Base-by-base conservation (phyloP, 257 asterid species). In the Nemophila menziesii region DNA sequence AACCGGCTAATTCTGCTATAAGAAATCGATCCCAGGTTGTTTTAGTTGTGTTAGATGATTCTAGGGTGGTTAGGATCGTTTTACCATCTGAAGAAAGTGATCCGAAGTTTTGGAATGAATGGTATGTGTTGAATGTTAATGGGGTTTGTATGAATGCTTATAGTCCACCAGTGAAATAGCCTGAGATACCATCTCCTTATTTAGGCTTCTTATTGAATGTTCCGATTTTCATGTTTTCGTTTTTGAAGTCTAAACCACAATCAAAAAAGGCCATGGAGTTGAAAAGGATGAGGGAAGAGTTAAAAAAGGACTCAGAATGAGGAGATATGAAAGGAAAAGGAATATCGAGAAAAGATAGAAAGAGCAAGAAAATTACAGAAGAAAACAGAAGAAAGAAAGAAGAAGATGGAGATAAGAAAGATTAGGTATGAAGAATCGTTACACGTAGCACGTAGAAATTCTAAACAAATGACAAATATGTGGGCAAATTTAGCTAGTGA, bases 31-130 rank as follows among this genome's bases (percentile, higher is more conserved):
- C 94, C 3, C 87, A 74, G 72, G 79, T 89, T 9, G 87, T 84
- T 66, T 45, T 89, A 62, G 96, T 79, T 40, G 98, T 89, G 55
- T 52, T 89, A 70, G 98, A 89, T 55, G 94, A 85, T 74, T 68
- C 62, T 54, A 72, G 55, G 67, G 89, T 89, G 49, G 72, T 80
- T 56, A 74, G 98, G 67, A 57, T 73, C 39, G 98, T 89, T 26
- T 62, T 84, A 66, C 96, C 98, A 52, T 80, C 94, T 2, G 50
- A 63, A 22, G 82, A 66, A 45, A 64, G 61, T 46, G 96, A 89
- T 74, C 72, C 83, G 0, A 72, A 62, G 33, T 89, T 89, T 59
- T 89, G 98, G 98, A 53, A 44, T 12, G 74, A 68, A 39, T 89
- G 96, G 98, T 81, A 78, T 59, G 85, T 74, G 52, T 53, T 85